phyloP scores from a whole-genome alignment of 1,139 yeast genomes.

The Magnusiomyces suaveolens region DNA sequence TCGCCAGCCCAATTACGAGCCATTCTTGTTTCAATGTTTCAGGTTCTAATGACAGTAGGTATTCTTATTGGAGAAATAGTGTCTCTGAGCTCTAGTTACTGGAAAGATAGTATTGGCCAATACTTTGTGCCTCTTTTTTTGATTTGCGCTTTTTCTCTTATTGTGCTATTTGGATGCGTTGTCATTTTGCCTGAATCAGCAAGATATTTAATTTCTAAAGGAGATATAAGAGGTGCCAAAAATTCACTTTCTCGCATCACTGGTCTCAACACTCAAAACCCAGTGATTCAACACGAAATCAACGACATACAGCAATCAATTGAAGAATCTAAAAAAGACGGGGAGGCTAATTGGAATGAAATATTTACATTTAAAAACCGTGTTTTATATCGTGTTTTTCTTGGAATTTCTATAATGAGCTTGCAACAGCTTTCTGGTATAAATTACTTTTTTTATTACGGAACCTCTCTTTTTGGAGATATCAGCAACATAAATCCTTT shows the following conservation, averaged over 20 bases:
- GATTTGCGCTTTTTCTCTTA: constrained; percentile 39
- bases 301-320: constrained; percentile 55
- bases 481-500: constrained; percentile 58
- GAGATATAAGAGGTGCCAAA: constrained; percentile 49
- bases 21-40: constrained; percentile 56
- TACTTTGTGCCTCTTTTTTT: constrained; percentile 52
- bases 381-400: constrained; percentile 52
- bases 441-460: constrained; percentile 74
- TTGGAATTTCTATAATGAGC: constrained; percentile 58
- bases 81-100: constrained; percentile 50
- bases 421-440: constrained; percentile 74
- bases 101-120: constrained; percentile 41
- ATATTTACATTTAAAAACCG: constrained; percentile 57
- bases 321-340: constrained; percentile 53
- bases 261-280: constrained; percentile 51
- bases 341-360: constrained; percentile 61
- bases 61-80: constrained; percentile 58
- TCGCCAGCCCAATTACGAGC: constrained; percentile 65
- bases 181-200: constrained; percentile 61
- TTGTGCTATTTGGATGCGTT: constrained; percentile 18
- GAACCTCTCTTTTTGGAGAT: constrained; percentile 66
- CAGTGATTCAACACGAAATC: constrained; percentile 48
- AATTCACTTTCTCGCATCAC: constrained; percentile 52
- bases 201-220: constrained; percentile 52
- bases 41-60: constrained; percentile 60